phyloP scores from a whole-genome alignment of 2,329 filamentous ascomycete genomes.

The Talaromyces sp. region DNA sequence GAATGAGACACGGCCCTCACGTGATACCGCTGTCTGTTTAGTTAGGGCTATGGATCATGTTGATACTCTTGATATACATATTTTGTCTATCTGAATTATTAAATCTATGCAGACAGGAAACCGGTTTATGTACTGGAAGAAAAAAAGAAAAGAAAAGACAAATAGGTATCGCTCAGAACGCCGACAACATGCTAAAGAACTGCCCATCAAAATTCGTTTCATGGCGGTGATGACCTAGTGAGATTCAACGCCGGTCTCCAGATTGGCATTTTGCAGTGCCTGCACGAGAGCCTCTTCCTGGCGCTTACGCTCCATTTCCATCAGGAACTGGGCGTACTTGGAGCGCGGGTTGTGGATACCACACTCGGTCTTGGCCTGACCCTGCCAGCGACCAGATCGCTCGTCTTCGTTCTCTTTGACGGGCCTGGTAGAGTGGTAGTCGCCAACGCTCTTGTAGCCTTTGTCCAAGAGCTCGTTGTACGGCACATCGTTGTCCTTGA shows the following conservation, averaged over 20 bases:
- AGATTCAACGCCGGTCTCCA: constrained; percentile 15
- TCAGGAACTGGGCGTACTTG: constrained; percentile 80
- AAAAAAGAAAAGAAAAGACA: not conserved
- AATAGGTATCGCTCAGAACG: not conserved
- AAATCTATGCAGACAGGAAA: not conserved
- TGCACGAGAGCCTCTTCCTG: constrained; percentile 52
- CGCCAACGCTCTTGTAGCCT: constrained; percentile 97
- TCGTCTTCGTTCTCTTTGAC: constrained; percentile 91
- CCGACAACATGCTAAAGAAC: not conserved
- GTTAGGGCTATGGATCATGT: too few species aligned
- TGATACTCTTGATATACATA: not conserved
- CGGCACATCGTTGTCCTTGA: constrained; percentile 79
- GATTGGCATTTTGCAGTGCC: constrained; percentile 29
- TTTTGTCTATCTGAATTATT: not conserved
- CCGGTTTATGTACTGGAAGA: not conserved
- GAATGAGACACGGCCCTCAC: not conserved
- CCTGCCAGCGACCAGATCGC: constrained; percentile 94
- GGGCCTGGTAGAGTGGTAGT: constrained; percentile 95
- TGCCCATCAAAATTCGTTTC: not conserved
- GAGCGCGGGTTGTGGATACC: constrained; percentile 98
- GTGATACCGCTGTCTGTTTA: not conserved
- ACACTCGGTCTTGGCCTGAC: constrained; percentile 91
- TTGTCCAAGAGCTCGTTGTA: constrained; percentile 88
- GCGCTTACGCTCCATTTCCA: constrained; percentile 65
- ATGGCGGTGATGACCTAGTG: not conserved